Base-by-base conservation (phyloP, 169 alveolate genomes). In the Toxoplasma gondii region DNA sequence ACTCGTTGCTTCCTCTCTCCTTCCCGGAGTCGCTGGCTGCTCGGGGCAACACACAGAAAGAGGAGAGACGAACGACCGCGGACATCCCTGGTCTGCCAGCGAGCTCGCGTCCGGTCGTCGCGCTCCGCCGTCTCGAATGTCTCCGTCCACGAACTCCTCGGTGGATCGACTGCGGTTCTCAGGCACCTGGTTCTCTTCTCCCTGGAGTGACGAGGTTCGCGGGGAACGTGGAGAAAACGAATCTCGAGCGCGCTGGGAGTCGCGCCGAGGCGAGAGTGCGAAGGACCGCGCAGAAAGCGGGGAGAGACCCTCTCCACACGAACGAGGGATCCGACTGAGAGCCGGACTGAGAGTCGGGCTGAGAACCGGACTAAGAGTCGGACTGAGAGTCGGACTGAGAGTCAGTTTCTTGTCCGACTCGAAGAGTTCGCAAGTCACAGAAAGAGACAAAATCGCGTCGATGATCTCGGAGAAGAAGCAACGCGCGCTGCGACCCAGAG, bases 401-500 rank as follows among this genome's bases (percentile, higher is more conserved):
- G 19, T 9, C 67, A 19, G 67, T 19, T 9, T 19, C 67, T 53
- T 53, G 67, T 9, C 9, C 27, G 67, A 49, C n/a, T 4, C 74
- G 34, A 4, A 27, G 34, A 27, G 34, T 31, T 64, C n/a, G 7
- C 22, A 64, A 16, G 74, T 1, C 74, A 19, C 34, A 16, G 74
- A 64, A 31, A 82, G n/a, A 22, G 90, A 82, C 43, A 82, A 49
- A 2, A 82, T 2, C 7, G 27, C 38, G 34, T 82, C 90, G 39
- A 82, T 38, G 36, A 82, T 38, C 90, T 82, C 67, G 34, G 64
- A 12, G 67, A 82, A 82, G 29, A 82, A 43, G n/a, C 53, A 82
- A 29, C 90, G 90, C 41, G 90, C 44, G 19, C 64, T 17, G 34
- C 90, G 90, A 43, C 90, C 90, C 67, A 82, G n/a, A 1, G 54